These are phyloP conservation scores for Gautieria morchelliformis DNA, from an alignment of 768 basidiomycete species.

Conservation along the genomic window DNA sequence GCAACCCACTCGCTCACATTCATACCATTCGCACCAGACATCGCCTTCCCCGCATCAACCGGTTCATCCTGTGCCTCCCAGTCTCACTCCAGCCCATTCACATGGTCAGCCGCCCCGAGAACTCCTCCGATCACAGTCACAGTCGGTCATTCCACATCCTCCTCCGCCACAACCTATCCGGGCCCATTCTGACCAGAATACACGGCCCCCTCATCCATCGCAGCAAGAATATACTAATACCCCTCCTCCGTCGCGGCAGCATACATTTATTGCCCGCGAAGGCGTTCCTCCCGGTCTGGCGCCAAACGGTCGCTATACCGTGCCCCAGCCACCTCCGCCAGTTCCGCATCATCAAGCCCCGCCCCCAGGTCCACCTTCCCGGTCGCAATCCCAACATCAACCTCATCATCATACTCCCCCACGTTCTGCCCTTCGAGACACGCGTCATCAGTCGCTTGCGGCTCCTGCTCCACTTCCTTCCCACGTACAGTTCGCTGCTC, in stretches of 20 bases:
- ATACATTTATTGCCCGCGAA: not conserved
- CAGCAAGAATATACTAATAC: not conserved
- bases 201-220: not conserved
- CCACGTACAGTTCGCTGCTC: not conserved
- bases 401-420: not conserved
- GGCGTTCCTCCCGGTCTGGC: not conserved
- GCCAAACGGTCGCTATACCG: not conserved
- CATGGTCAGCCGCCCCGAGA: not conserved
- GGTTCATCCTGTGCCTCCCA: not conserved
- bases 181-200: not conserved
- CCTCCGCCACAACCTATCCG: not conserved
- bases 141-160: not conserved
- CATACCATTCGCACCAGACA: not conserved
- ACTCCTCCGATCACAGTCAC: not conserved
- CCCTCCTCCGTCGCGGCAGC: not conserved
- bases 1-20: not conserved
- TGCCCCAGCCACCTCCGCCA: not conserved
- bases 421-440: not conserved
- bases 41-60: not conserved
- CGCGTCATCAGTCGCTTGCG: not conserved
- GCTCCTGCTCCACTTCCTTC: not conserved
- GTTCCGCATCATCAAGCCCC: not conserved
- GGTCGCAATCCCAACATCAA: not conserved
- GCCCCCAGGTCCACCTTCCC: not conserved
- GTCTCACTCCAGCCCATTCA: not conserved